Base-by-base conservation (phyloP, 768 basidiomycete genomes). In the Phaeotremella fagi region DNA sequence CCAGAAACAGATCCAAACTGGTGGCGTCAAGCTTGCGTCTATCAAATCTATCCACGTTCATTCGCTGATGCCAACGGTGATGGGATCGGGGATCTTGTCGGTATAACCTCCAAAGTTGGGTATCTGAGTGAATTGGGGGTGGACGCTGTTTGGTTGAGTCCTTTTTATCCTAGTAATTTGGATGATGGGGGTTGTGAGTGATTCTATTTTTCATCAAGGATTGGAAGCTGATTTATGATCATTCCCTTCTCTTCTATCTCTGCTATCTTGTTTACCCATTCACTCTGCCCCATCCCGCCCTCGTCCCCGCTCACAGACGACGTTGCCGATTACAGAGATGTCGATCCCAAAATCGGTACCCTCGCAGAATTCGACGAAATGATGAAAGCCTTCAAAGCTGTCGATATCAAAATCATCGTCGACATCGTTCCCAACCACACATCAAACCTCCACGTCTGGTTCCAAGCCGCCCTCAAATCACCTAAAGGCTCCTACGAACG, bases 371-470 rank as follows among this genome's bases (percentile, higher is more conserved):
- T 70, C 51, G 64, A 66, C 54, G 64, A 55, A 45, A 66, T 70
- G 64, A 57, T 60, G 42, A 24, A 37, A 11, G 48, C 48, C 1
- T 52, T 66, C 41, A 66, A 66, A 29, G 45, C 37, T 4, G 62
- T 43, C 11, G 62, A 58, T 3, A 66, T 70, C 45, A 61, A 56
- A 42, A 50, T 62, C 25, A 66, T 66, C 18, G 64, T 70, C 2
- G 68, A 70, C 51, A 70, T 70, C 22, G 68, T 70, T 15, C 68
- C 68, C 25, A 70, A 70, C 41, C 68, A 70, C 54, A 63, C 62
- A 15, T 59, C 56, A 28, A 62, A 70, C 42, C 61, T 63, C 26
- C 68, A 70, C 43, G 60, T 60, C 5, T 70, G 68, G 68, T 70
- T 70, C 60, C 59, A 70, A 33, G 64, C 50, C 35, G 68, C 68